Percentiles rank a stretch among this genome's conserved stretches.
These are phyloP conservation scores for Pilaira anomala DNA, from an alignment of 192 early-diverging fungal genomes.

Conservation along the genomic window DNA sequence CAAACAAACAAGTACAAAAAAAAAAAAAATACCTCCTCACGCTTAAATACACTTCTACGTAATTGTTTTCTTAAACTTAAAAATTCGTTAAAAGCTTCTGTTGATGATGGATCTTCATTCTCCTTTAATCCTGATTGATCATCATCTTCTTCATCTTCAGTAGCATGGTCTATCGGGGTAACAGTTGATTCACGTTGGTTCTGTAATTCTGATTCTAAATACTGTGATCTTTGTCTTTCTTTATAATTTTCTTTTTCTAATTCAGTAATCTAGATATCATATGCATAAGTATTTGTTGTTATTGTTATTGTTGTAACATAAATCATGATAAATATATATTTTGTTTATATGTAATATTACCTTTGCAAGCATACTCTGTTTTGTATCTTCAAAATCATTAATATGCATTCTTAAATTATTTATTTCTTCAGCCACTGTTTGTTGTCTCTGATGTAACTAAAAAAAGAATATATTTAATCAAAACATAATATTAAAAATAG, in stretches of 20 bases:
- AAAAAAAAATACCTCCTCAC: constrained; percentile 27
- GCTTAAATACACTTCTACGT: constrained; percentile 27
- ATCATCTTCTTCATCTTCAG: not conserved
- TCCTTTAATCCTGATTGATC: not conserved
- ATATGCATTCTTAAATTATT: constrained; percentile 17
- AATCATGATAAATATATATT: not conserved
- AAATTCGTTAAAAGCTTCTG: constrained; percentile 13
- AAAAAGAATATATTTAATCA: not conserved
- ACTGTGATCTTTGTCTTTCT: not conserved
- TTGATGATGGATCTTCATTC: not conserved
- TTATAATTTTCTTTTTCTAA: constrained; percentile 31
- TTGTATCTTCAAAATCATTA: constrained; percentile 26
- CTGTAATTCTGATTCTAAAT: not conserved
- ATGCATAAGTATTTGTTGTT: too few relatives aligned
- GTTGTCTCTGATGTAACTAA: constrained; percentile 27
- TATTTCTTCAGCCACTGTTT: constrained; percentile 23
- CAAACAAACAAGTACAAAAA: too few relatives aligned
- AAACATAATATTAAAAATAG: not conserved
- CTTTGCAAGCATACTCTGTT: constrained; percentile 30
- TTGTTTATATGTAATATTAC: not conserved
- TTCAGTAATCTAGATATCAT: constrained; percentile 34
- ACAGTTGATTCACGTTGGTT: not conserved
- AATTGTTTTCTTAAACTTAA: constrained; percentile 23
- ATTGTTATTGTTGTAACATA: too few relatives aligned
- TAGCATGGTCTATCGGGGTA: not conserved